Base-by-base conservation (phyloP, 164 flowering plant species). In the Euptelea pleiosperma region DNA sequence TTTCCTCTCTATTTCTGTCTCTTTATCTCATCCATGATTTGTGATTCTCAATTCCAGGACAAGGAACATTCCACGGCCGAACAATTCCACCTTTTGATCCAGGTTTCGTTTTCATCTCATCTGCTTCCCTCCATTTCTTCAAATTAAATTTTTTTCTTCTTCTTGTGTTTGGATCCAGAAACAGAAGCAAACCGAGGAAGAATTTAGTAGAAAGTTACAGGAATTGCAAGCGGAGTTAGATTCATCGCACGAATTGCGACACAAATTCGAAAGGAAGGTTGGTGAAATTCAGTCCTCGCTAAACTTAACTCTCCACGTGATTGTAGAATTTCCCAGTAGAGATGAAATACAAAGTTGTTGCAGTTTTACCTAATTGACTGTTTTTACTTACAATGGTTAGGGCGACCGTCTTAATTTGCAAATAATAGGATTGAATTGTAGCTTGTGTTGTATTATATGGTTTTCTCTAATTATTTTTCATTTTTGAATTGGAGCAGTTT, bases 141-240 rank as follows among this genome's bases (percentile, higher is more conserved):
- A 37, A 0, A 4, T 29, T 9, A 1, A 10, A 5, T 6, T 14
- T 11, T 22, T 40, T 8, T 28, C 49, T 12, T 2, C 3, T n/a
- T 12, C 11, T 21, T 26, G 14, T 53, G 52, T 40, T 65, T 63
- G 50, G 28, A 39, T 41, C 12, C 68, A 83, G 89, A 81, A 73
- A 51, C 82, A 81, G 39, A 81, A 79, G 73, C 76, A 72, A 69
- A 55, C 54, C 0, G 85, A 79, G 58, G 89, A 83, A 51, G 83
- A 83, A 60, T 65, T 62, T 35, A 34, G 57, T 21, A 68, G 66
- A 56, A 78, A 62, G 61, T 31, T 79, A 16, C 77, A 61, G 60
- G 78, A 75, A 62, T 60, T 77, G 52, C 73, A 74, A 47, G 59
- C 52, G 3, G 89, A 81, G 63, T 57, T 83, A 34, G 69, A 48